A percentile compares a stretch with the other conserved stretches of the same genome.
phyloP scores from a whole-genome alignment of 768 basidiomycete species.

The Clathrus columnatus region DNA sequence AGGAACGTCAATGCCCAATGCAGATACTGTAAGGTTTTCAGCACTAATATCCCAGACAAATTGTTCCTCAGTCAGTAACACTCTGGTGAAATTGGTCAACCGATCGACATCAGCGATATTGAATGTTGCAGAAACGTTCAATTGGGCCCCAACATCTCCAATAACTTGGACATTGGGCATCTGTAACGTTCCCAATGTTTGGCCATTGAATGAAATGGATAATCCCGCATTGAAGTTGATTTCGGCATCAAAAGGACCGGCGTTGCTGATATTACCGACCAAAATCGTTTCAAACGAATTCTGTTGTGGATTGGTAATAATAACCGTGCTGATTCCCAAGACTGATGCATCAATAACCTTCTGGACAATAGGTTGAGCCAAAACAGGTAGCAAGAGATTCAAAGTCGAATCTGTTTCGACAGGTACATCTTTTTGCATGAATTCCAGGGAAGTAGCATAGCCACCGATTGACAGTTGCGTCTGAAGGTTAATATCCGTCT shows the following conservation, averaged over 20 bases:
- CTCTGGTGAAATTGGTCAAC: conserved; percentile 59
- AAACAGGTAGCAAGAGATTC: conserved; percentile 54
- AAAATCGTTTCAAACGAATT: conserved; percentile 47
- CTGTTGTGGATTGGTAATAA: conserved; percentile 51
- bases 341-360: conserved; percentile 51
- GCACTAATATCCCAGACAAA: conserved; percentile 66
- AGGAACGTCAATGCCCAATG: conserved; percentile 51
- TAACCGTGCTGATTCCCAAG: conserved; percentile 51
- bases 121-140: conserved; percentile 48
- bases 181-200: conserved; percentile 47
- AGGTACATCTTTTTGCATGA: conserved; percentile 46
- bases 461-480: conserved; percentile 55
- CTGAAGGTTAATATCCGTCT: conserved; percentile 50
- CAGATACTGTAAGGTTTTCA: conserved; percentile 52
- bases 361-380: conserved; percentile 70
- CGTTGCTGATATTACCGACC: conserved; percentile 55
- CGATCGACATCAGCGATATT: conserved; percentile 47
- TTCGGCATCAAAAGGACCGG: conserved; percentile 67
- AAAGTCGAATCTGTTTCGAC: conserved; percentile 54
- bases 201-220: conserved; percentile 50
- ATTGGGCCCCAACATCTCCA: conserved; percentile 55
- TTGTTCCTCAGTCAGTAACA: conserved; percentile 50
- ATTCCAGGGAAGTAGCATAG: conserved; percentile 54
- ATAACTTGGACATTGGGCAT: conserved; percentile 51
- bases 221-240: conserved; percentile 60